phyloP scores from a whole-genome alignment of 768 basidiomycete species.

The Suillus tomentosus region DNA sequence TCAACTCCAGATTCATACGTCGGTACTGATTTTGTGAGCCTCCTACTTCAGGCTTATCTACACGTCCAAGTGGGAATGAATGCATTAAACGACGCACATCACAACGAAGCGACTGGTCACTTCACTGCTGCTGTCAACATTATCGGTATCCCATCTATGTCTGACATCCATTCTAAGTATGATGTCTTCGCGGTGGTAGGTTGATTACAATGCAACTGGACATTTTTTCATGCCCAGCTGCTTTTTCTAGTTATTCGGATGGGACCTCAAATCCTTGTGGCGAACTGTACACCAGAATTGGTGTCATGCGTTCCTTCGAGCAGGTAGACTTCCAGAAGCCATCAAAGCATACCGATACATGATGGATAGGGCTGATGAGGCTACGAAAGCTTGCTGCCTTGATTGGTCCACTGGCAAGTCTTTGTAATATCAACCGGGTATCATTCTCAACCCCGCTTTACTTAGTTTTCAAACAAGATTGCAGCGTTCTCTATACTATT shows the following conservation, averaged over 20 bases:
- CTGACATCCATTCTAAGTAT: background rate
- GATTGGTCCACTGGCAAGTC: background rate
- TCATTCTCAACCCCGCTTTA: background rate
- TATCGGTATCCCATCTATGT: background rate
- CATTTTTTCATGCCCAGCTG: background rate
- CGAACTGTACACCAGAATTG: background rate
- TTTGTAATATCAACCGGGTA: background rate
- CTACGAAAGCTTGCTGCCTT: background rate
- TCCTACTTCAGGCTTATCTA: background rate
- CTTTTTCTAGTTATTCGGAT: background rate
- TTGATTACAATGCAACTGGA: background rate
- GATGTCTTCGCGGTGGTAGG: background rate
- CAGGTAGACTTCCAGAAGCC: background rate
- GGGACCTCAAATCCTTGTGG: background rate
- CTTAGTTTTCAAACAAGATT: background rate
- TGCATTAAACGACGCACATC: background rate
- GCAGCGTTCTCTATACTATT: background rate
- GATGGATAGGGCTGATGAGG: background rate
- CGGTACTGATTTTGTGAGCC: background rate
- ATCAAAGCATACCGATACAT: background rate
- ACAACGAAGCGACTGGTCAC: background rate
- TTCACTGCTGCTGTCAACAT: background rate
- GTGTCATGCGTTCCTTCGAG: background rate
- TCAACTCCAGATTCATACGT: background rate
- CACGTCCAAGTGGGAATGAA: background rate